A percentile compares a stretch with the other conserved stretches of the same genome.
Conservation (phyloP, 176 grass and related monocot genomes). For the Elymus sibiricus region DNA sequence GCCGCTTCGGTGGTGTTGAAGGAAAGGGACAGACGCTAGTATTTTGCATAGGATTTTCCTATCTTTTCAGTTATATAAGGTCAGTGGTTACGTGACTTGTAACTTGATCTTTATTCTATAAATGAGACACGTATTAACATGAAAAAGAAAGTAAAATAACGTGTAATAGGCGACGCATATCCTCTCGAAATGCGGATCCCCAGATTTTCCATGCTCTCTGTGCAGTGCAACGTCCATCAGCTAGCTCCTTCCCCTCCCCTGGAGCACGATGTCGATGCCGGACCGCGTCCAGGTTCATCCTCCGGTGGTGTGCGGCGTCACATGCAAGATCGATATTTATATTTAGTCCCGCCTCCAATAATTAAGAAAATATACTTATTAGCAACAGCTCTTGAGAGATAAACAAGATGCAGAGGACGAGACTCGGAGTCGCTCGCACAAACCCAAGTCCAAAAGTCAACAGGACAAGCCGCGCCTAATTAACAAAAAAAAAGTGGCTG, state of each 20-base stretch:
- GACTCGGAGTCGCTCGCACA: neutral
- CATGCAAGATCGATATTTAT: no score
- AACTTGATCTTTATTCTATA: no score
- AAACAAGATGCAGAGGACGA: neutral
- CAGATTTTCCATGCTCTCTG: neutral
- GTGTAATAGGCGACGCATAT: neutral
- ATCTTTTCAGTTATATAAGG: no score
- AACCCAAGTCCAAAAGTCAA: neutral
- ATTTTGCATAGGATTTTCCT: no score
- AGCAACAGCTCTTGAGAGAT: neutral
- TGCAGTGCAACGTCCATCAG: neutral
- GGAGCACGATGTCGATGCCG: neutral
- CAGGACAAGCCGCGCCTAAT: neutral
- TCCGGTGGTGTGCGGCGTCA: neutral
- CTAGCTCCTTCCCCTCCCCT: no score
- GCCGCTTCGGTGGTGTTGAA: no score
- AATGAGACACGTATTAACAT: no score
- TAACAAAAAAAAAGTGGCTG: neutral
- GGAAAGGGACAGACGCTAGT: no score
- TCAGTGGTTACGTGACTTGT: no score
- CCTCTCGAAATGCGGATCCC: constrained; percentile 1
- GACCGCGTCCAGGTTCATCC: neutral
- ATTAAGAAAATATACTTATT: neutral
- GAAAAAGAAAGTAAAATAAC: no score
- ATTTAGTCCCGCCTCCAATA: neutral